Evolutionary conservation across 257 asterid species (phyloP).

Genomic region (Sherardia arvensis): DNA sequence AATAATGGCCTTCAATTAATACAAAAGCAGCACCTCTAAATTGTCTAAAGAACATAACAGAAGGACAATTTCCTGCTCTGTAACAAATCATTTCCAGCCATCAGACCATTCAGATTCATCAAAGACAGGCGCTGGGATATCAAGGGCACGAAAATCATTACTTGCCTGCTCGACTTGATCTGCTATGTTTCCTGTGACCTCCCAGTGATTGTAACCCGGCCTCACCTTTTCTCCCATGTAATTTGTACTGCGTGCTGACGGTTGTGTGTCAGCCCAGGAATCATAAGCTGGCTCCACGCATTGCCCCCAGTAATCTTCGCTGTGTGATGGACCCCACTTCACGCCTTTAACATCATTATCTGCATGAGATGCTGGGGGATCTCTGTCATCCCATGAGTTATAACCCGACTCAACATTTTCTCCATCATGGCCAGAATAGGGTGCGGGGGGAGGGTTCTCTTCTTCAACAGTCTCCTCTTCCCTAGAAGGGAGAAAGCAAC

Average conservation of each 20-base stretch:
- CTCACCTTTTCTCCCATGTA: neutral
- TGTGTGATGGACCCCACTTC: neutral
- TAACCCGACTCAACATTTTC: neutral
- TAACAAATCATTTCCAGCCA: conserved; percentile 19
- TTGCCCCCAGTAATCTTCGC: conserved; percentile 3
- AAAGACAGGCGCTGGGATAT: conserved; percentile 10
- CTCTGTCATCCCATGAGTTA: neutral
- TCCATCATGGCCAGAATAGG: neutral
- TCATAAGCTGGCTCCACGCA: neutral
- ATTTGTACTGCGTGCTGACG: neutral
- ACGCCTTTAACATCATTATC: neutral
- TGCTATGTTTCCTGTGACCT: neutral
- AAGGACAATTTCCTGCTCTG: neutral
- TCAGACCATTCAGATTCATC: conserved; percentile 38
- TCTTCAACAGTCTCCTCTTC: conserved; percentile 17
- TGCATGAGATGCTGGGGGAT: neutral
- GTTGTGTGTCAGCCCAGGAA: neutral
- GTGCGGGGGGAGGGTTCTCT: conserved; percentile 10
- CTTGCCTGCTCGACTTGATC: conserved; percentile 6
- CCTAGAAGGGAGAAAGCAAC: conserved; percentile 76
- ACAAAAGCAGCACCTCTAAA: neutral
- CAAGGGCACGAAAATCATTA: conserved; percentile 5
- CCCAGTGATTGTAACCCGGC: neutral
- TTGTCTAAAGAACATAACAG: neutral
- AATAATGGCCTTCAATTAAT: neutral